These are phyloP conservation scores for sorghum (Sorghum bicolor) DNA, from an alignment of 176 grass and related monocot genomes.

Conservation along the genomic window Sorghum_bicolor_NCBIv3 NC_012871.2:72636001-72636500, in stretches of 20 bases:
- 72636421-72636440: not conserved
- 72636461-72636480: slow-evolving; percentile 36
- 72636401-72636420: slow-evolving; percentile 28
- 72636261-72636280: slow-evolving; percentile 20
- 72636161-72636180: not conserved
- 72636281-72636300: not conserved
- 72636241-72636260: slow-evolving; percentile 48
- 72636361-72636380: not conserved
- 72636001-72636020: not conserved
- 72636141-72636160: slow-evolving; percentile 11
- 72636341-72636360: not conserved
- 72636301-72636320: not conserved
- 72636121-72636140: slow-evolving; percentile 41
- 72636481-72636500: not conserved
- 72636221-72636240: slow-evolving; percentile 40
- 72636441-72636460: slow-evolving; percentile 37
- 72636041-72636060: slow-evolving; percentile 48
- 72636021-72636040: not conserved
- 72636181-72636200: not conserved
- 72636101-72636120: not conserved
- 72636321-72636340: not conserved
- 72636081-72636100: slow-evolving; percentile 29
- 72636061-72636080: slow-evolving; percentile 57
- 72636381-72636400: not conserved
- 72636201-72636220: slow-evolving; percentile 12